Conservation (phyloP, 768 basidiomycete species). For the Podaxis sp. region DNA sequence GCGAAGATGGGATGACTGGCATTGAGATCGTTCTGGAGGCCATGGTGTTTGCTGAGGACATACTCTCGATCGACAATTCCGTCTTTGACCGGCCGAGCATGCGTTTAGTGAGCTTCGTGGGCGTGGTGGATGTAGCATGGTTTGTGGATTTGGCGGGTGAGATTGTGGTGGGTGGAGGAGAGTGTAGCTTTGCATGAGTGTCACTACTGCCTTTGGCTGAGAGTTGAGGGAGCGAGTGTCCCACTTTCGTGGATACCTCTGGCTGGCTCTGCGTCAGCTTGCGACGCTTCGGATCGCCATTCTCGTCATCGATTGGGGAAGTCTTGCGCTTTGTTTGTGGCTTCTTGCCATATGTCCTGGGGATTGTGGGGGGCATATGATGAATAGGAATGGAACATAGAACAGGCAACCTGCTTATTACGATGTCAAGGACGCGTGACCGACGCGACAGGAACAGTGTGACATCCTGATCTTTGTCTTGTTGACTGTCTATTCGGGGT, state of each 20-base stretch:
- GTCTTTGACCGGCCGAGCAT: constrained; percentile 72
- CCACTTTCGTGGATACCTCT: not conserved
- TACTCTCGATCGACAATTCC: constrained; percentile 44
- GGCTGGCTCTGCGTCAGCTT: not conserved
- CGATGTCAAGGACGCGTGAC: constrained; percentile 27
- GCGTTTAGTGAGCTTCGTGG: constrained; percentile 52
- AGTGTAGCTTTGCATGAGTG: not conserved
- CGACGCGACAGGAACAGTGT: constrained; percentile 25
- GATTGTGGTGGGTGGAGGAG: constrained; percentile 33
- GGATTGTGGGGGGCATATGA: constrained; percentile 16
- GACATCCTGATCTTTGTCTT: constrained; percentile 12
- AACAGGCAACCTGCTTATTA: constrained; percentile 3
- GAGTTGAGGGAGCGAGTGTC: not conserved
- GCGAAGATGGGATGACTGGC: constrained; percentile 28
- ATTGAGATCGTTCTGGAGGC: constrained; percentile 34
- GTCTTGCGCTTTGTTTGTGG: constrained; percentile 22
- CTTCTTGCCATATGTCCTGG: constrained; percentile 34
- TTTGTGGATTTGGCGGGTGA: constrained; percentile 23
- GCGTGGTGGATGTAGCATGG: constrained; percentile 16
- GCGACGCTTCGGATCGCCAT: not conserved
- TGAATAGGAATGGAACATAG: not conserved
- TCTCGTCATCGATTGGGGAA: not conserved
- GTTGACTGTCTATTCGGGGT: constrained; percentile 8
- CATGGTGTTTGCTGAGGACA: constrained; percentile 9
- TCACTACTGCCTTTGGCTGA: not conserved